phyloP scores from a whole-genome alignment of 371 early-diverging fungal genomes.

The Synchytrium microbalum region DNA sequence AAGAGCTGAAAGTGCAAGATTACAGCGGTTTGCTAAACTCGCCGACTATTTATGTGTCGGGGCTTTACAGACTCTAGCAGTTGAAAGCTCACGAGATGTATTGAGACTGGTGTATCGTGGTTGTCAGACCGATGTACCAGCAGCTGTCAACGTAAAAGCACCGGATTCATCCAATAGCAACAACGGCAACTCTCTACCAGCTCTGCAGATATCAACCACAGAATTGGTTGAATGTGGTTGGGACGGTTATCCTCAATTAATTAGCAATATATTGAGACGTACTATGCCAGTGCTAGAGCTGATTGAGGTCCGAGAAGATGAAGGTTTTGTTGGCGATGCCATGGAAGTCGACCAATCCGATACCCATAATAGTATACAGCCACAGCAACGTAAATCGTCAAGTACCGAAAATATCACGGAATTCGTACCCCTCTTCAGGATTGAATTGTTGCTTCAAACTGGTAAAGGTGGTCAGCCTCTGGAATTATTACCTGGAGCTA shows the following conservation, averaged over 20 bases:
- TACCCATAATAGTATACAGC: slow-evolving; percentile 4
- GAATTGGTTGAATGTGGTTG: slow-evolving; percentile 34
- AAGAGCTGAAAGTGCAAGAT: slow-evolving; percentile 36
- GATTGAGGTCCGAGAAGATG: slow-evolving; percentile 34
- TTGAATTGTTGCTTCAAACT: slow-evolving; percentile 34
- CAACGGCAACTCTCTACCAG: slow-evolving; percentile 8
- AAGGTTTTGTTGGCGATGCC: slow-evolving; percentile 12
- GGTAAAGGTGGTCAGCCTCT: slow-evolving; percentile 12
- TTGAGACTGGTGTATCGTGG: slow-evolving; percentile 30
- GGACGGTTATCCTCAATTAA: slow-evolving; percentile 40
- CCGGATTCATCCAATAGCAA: background rate
- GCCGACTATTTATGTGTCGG: slow-evolving; percentile 43
- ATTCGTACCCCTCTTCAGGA: slow-evolving; percentile 32
- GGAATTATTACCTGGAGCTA: slow-evolving; percentile 33
- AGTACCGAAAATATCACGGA: background rate
- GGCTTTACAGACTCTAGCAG: slow-evolving; percentile 36
- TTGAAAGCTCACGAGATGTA: slow-evolving; percentile 34
- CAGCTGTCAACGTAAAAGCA: background rate
- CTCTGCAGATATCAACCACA: slow-evolving; percentile 35
- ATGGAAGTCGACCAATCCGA: background rate
- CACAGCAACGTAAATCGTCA: background rate
- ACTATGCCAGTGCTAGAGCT: slow-evolving; percentile 22
- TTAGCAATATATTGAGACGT: slow-evolving; percentile 26
- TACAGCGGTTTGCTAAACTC: slow-evolving; percentile 47
- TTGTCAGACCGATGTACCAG: slow-evolving; percentile 14